Percentiles rank a stretch among this genome's conserved stretches.
These are phyloP conservation scores for Colletotrichum cuscutae DNA, from an alignment of 2,329 filamentous ascomycete species.

Conservation along the genomic window DNA sequence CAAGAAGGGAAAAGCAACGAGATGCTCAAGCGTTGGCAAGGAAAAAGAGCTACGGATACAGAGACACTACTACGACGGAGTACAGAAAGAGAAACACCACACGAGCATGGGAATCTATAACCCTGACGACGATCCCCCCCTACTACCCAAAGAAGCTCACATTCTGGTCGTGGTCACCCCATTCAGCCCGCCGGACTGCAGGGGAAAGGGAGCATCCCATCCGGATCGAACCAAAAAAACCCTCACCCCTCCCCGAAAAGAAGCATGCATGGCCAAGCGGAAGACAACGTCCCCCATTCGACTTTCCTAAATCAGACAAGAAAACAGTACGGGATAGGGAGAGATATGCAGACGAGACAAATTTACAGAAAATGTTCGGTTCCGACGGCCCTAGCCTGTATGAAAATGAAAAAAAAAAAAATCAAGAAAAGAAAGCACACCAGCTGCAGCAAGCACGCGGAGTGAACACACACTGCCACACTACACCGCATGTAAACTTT, in stretches of 20 bases:
- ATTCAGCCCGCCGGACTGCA: neutral
- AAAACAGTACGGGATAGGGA: too few species aligned
- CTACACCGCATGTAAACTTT: neutral
- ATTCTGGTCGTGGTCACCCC: neutral
- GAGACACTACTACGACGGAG: too few species aligned
- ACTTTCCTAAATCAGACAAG: neutral
- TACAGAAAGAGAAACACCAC: neutral
- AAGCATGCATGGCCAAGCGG: neutral
- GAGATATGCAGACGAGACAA: neutral
- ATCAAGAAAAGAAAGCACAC: neutral
- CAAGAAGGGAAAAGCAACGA: neutral
- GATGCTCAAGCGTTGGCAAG: neutral
- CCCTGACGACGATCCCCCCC: neutral
- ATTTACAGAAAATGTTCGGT: neutral
- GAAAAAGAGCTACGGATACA: too few species aligned
- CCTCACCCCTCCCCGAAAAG: too few species aligned
- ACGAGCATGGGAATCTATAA: neutral
- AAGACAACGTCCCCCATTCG: neutral
- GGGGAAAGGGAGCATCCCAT: too few species aligned
- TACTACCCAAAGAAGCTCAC: neutral
- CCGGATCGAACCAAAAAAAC: too few species aligned
- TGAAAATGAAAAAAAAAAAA: neutral
- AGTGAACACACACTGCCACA: neutral
- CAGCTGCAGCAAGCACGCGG: neutral
- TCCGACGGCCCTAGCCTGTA: neutral